These are phyloP conservation scores for Piper longum DNA, from an alignment of 164 flowering plant species.

Conservation along the genomic window DNA sequence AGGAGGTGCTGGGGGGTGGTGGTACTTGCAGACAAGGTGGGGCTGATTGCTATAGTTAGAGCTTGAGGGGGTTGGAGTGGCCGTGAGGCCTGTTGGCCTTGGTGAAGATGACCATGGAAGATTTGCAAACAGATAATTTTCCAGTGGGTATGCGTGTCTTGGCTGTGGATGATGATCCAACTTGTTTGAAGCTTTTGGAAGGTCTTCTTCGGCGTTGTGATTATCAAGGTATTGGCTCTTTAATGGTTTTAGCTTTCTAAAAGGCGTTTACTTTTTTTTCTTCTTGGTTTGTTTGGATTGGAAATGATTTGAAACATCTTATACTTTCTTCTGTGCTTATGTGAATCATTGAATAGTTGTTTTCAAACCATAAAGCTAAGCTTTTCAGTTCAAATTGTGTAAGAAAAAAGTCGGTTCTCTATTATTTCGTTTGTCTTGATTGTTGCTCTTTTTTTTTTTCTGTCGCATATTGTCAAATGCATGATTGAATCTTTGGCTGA, in stretches of 20 bases:
- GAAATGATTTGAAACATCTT: not conserved
- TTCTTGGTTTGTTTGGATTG: not conserved
- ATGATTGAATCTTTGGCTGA: too few relatives aligned
- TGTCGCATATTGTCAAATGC: too few relatives aligned
- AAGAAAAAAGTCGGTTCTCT: not conserved
- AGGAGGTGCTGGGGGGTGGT: too few relatives aligned
- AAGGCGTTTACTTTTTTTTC: not conserved
- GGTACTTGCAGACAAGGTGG: too few relatives aligned
- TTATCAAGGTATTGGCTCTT: constrained; percentile 5
- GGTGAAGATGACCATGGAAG: constrained; percentile 3
- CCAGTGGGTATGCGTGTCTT: constrained; percentile 21
- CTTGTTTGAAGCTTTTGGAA: constrained; percentile 11
- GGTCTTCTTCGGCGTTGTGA: constrained; percentile 12
- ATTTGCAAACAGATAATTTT: constrained; percentile 5
- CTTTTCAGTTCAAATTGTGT: not conserved
- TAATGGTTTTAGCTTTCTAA: not conserved
- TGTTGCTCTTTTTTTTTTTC: too few relatives aligned
- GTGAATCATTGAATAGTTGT: not conserved
- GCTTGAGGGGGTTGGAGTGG: not conserved
- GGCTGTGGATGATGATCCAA: constrained; percentile 13
- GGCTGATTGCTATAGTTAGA: too few relatives aligned
- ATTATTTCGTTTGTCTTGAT: too few relatives aligned
- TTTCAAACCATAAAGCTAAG: not conserved
- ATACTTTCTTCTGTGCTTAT: not conserved
- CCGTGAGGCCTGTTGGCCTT: not conserved